Conservation (phyloP, 176 grass and related monocot genomes). For the Oryza meyeriana region DNA sequence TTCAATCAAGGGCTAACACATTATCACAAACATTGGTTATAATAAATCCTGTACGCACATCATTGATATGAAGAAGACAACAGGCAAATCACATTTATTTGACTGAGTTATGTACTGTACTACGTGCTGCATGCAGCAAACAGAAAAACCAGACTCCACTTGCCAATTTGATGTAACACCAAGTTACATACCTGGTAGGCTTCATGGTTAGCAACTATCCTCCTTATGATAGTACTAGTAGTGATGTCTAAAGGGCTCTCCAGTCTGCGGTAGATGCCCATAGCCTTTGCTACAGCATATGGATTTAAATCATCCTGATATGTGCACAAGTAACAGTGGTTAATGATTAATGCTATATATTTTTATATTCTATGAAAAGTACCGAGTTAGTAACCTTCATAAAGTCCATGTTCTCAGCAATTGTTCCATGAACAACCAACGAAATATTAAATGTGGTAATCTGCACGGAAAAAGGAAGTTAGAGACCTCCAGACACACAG, state of each 20-base stretch:
- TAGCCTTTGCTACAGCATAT: conserved; percentile 77
- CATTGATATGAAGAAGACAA: conserved; percentile 26
- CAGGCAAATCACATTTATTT: conserved; percentile 21
- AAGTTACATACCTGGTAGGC: conserved; percentile 69
- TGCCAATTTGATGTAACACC: background rate
- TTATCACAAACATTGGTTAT: conserved; percentile 10
- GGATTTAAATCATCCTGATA: conserved; percentile 80
- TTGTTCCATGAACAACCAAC: conserved; percentile 71
- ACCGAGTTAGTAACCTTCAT: conserved; percentile 34
- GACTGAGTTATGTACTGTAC: conserved; percentile 4
- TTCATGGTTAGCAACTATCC: conserved; percentile 98
- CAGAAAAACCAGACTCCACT: background rate
- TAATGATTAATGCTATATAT: conserved; percentile 11
- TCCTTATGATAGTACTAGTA: conserved; percentile 93
- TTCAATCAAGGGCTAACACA: conserved; percentile 17
- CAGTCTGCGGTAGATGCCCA: conserved; percentile 71
- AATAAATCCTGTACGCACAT: conserved; percentile 1
- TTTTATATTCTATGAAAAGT: background rate
- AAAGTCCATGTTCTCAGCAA: conserved; percentile 89
- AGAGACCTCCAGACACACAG: background rate
- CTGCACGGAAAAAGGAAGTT: conserved; percentile 36
- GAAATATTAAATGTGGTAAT: conserved; percentile 92
- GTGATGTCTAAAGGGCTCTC: conserved; percentile 85
- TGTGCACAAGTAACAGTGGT: background rate
- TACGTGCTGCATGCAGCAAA: conserved; percentile 3